A percentile compares a stretch with the other conserved stretches of the same genome.
These are phyloP conservation scores for Ophiostoma himal-ulmi DNA, from an alignment of 2,329 filamentous ascomycete genomes.

Conservation along the genomic window DNA sequence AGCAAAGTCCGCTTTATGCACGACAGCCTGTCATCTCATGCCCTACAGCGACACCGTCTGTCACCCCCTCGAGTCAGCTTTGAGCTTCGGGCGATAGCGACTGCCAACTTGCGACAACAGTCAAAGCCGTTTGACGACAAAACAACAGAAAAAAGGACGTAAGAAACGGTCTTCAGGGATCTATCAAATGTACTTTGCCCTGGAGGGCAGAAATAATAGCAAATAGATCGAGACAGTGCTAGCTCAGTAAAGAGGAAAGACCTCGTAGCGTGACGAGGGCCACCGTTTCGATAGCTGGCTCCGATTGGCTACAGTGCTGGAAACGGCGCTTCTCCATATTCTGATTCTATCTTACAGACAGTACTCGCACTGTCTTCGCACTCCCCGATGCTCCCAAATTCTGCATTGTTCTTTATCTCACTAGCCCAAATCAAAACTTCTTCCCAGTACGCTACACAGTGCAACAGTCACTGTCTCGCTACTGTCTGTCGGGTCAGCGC, in stretches of 20 bases:
- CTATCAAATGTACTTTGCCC: not conserved
- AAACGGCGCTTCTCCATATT: not conserved
- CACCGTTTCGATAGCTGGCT: not conserved
- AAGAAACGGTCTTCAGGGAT: not conserved
- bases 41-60: not conserved
- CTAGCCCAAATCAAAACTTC: not conserved
- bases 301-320: constrained; percentile 2
- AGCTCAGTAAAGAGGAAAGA: not conserved
- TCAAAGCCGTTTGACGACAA: not conserved
- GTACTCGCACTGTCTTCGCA: not conserved
- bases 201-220: not conserved
- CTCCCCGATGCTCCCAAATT: not conserved
- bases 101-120: not conserved
- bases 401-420: not conserved
- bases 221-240: not conserved
- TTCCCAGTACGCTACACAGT: not conserved
- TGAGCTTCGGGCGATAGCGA: no score
- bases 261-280: not conserved
- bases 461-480: not conserved
- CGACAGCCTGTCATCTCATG: not conserved
- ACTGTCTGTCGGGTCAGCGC: not conserved
- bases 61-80: not conserved
- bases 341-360: not conserved
- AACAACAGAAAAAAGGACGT: not conserved
- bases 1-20: not conserved